Evolutionary conservation across 2,329 filamentous ascomycete species (phyloP), one percentile per base, ranked within the genome.

Genomic region (Aureobasidium sp.): DNA sequence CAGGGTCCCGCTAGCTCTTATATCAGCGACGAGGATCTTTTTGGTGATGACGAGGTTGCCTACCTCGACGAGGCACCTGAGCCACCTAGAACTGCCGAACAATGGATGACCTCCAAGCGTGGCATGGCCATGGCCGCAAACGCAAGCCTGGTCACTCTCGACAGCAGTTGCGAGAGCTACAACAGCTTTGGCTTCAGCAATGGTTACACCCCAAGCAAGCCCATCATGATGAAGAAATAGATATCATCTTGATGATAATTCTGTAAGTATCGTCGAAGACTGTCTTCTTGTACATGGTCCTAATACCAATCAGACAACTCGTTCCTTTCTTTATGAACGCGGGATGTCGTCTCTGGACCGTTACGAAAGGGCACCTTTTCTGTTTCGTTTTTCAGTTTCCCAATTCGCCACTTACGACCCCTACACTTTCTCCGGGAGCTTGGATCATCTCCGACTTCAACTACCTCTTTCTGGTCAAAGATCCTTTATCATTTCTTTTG

Each of bases 21-120:
- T 62, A 68, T 75, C 56, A 72, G 69, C 64, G 73, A 75, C 63
- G 71, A 72, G 59, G 73, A 75, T 53, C 69, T 75, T 20, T 71
- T 73, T 59, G 71, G 72, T 29, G 69, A 70, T 53, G 63, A 65
- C 51, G 50, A 62, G 7, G 68, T 66, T n/a, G 65, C 67, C 27
- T 72, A 69, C 59, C 66, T 74, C 46, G 66, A 65, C 56, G 71
- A 72, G 55, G 67, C 72, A 44, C 72, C 72, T 41, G 65, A 69
- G 37, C 71, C 73, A 44, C 73, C 72, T 48, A 63, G 72, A 46
- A 63, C 69, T 39, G 71, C 72, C 5, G 70, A 70, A 59, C 66
- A 66, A n/a, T 74, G 69, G 70, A 63, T 72, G 55, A 48, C 36
- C 24, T 41, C 44, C 46, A 50, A 51, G 44, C 46, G 57, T 34